Percentiles rank a stretch among this genome's conserved stretches.
Conservation (phyloP, 2,329 filamentous ascomycete genomes). For the Phyllosticta citriasiana region DNA sequence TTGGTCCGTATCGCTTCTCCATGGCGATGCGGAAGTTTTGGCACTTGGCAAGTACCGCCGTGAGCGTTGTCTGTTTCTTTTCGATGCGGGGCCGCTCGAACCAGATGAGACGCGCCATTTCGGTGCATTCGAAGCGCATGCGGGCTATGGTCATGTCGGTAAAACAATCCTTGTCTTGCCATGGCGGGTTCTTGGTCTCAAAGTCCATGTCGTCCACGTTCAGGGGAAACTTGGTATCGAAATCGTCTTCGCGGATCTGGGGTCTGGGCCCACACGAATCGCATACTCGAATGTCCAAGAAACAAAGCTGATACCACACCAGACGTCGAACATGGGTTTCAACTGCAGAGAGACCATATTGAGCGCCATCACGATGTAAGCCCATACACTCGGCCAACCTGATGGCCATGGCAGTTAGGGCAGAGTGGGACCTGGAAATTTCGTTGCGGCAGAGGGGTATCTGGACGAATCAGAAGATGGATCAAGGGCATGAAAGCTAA, state of each 20-base stretch:
- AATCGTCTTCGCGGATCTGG: slow-evolving; percentile 63
- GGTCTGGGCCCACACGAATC: slow-evolving; percentile 65
- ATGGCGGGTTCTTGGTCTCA: slow-evolving; percentile 29
- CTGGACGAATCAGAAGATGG: slow-evolving; percentile 24
- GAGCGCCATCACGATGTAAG: slow-evolving; percentile 59
- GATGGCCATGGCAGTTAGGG: slow-evolving; percentile 60
- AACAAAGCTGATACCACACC: slow-evolving; percentile 70
- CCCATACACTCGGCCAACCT: slow-evolving; percentile 71
- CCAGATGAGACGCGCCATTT: slow-evolving; percentile 63
- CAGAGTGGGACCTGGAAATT: slow-evolving; percentile 63
- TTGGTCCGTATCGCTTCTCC: slow-evolving; percentile 54
- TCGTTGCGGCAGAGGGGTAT: slow-evolving; percentile 63
- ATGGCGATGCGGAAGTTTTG: slow-evolving; percentile 58
- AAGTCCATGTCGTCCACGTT: slow-evolving; percentile 61
- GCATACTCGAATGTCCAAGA: slow-evolving; percentile 64
- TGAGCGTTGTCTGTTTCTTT: slow-evolving; percentile 50
- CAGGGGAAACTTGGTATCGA: slow-evolving; percentile 61
- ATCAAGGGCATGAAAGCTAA: background rate
- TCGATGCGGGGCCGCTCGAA: slow-evolving; percentile 58
- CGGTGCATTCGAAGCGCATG: slow-evolving; percentile 62
- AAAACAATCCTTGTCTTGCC: slow-evolving; percentile 45
- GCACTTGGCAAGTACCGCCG: slow-evolving; percentile 55
- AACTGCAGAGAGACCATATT: slow-evolving; percentile 54
- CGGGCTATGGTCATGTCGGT: slow-evolving; percentile 58
- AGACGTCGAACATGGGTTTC: slow-evolving; percentile 63